Percentiles rank a stretch among this genome's conserved stretches.
phyloP scores from a whole-genome alignment of 139 green algal genomes.

The Closterium sp. region DNA sequence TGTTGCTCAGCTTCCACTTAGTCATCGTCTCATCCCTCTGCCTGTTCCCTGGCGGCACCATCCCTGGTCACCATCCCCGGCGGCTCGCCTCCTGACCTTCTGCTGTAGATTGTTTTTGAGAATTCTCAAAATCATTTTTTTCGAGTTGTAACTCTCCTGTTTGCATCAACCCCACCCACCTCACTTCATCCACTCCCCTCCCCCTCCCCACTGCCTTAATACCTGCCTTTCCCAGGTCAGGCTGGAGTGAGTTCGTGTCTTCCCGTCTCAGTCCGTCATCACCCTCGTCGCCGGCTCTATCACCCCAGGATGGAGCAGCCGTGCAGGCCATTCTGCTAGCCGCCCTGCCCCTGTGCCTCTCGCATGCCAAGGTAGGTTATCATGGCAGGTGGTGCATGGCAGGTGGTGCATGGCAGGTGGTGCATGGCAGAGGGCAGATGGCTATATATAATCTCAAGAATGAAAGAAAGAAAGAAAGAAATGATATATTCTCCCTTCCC shows the following conservation, averaged over 20 bases:
- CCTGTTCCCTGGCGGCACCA: background rate
- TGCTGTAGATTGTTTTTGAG: too few species aligned
- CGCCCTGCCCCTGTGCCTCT: background rate
- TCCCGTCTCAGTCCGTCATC: background rate
- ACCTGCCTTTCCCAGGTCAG: background rate
- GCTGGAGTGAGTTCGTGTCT: background rate
- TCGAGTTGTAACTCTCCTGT: too few species aligned
- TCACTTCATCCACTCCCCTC: background rate
- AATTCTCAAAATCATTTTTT: too few species aligned
- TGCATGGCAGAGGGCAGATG: too few species aligned
- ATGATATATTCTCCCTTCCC: too few species aligned
- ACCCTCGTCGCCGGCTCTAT: background rate
- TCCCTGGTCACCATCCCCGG: background rate
- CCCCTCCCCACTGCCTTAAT: background rate
- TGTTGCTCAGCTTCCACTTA: too few species aligned
- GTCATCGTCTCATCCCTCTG: background rate
- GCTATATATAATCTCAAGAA: too few species aligned
- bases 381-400: background rate
- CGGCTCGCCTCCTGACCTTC: too few species aligned
- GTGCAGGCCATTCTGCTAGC: background rate
- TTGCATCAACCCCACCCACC: too few species aligned
- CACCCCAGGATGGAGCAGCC: background rate
- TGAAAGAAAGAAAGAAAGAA: too few species aligned
- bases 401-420: too few species aligned
- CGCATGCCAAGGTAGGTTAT: background rate